Percentiles rank a stretch among this genome's conserved stretches.
These are phyloP conservation scores for Syncephalastrum sp. DNA, from an alignment of 371 early-diverging fungal species.

Conservation along the genomic window DNA sequence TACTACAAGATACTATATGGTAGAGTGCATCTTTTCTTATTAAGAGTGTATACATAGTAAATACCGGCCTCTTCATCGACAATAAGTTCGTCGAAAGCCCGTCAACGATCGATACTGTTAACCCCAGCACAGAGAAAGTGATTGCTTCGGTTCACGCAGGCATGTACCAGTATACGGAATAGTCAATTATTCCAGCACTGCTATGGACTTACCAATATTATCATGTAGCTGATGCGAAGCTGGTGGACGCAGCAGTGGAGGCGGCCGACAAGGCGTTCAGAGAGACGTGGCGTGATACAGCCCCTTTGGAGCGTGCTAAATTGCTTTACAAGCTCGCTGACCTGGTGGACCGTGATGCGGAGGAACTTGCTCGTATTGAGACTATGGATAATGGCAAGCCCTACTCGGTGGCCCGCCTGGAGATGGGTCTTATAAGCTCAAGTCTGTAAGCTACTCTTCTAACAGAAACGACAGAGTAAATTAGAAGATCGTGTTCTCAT, in stretches of 20 bases:
- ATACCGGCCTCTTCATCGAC: slow-evolving; percentile 57
- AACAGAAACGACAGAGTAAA: too few species aligned
- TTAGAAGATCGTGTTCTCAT: slow-evolving; percentile 52
- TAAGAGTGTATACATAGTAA: slow-evolving; percentile 20
- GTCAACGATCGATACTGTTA: slow-evolving; percentile 45
- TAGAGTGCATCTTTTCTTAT: not conserved
- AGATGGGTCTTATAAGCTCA: too few species aligned
- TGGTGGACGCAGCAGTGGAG: slow-evolving; percentile 48
- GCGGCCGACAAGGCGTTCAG: slow-evolving; percentile 47
- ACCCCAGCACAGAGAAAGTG: slow-evolving; percentile 45
- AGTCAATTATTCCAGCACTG: too few species aligned
- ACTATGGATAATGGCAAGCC: slow-evolving; percentile 50
- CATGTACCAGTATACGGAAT: slow-evolving; percentile 2
- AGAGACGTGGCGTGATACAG: slow-evolving; percentile 37
- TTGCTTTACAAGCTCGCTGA: slow-evolving; percentile 51
- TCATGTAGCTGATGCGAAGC: slow-evolving; percentile 35
- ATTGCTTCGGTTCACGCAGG: slow-evolving; percentile 46
- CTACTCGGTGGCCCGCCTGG: slow-evolving; percentile 45
- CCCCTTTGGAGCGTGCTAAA: slow-evolving; percentile 30
- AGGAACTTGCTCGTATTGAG: slow-evolving; percentile 42
- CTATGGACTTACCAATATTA: too few species aligned
- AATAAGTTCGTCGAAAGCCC: slow-evolving; percentile 49
- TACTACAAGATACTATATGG: too few species aligned
- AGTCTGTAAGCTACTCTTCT: too few species aligned
- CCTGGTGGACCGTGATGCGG: slow-evolving; percentile 38